Evolutionary conservation across 2,329 filamentous ascomycete species (phyloP), one percentile per base, ranked within the genome.

Genomic region (Aspergillus sp.): DNA sequence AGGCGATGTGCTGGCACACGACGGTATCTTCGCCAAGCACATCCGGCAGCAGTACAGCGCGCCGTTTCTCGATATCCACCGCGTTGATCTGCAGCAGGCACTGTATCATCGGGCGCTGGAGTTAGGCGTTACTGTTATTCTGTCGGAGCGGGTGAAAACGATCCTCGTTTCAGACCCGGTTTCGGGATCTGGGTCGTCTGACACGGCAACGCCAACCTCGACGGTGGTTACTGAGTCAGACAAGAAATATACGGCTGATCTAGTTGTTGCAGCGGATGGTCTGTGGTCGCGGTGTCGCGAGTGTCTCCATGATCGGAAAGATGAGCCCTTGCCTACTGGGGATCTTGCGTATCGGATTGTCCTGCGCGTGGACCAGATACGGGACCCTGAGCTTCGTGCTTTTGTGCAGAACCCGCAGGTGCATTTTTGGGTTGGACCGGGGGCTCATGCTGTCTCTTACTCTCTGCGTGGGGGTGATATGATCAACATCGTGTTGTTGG

Each of bases 281-380:
- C 71, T 89, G 0, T 87, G 85, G 84, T 87, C 84, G 2, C 74
- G 75, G 12, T 85, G 81, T 45, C 78, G 86, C 0, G 77, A 80
- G 51, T 72, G 73, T 3, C 80, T 83, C 15, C 68, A 84, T 0
- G 78, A 77, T 0, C 72, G 66, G 0, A 72, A 75, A 4, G 80
- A 83, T 37, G 71, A 75, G 5, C 84, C 86, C 0, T 68, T 80
- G 7, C 80, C 84, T 0, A 89, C 86, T 0, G 86, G 86, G 0
- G 86, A 90, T 66, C 69, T 89, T 14, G 87, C 86, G 1, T 90
- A 88, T 64, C 78, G 86, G 2, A 82, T 89, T 35, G 81, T 87
- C 0, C 73, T 89, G 3, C 62, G 50, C 4, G 66, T 81, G 0
- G 78, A 83, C 7, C 75, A 86, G 31, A 77, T 88, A 1, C 62